Evolutionary conservation across 495 filamentous ascomycete genomes (phyloP).

Genomic region (Penicillium coffeae): DNA sequence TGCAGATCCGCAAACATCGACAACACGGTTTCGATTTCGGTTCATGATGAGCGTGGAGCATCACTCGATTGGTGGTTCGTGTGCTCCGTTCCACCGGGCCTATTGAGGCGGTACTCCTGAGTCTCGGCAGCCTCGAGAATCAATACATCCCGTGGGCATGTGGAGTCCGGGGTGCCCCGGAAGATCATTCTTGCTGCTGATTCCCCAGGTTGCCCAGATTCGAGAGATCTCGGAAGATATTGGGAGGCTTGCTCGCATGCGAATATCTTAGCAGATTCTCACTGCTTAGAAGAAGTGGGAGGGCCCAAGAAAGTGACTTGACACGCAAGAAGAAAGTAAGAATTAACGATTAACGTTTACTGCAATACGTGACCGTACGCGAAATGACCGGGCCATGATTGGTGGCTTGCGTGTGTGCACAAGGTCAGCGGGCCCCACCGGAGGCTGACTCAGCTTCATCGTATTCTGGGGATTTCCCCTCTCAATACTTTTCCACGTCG

Average conservation of each 20-base stretch:
- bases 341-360: neutral
- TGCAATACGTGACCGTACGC: neutral
- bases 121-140: neutral
- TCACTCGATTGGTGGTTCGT: neutral
- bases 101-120: neutral
- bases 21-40: too few relatives aligned
- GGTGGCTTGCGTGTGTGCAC: neutral
- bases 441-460: constrained; percentile 13
- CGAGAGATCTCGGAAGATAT: neutral
- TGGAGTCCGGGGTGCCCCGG: constrained; percentile 15
- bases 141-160: constrained; percentile 9
- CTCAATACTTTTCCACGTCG: neutral
- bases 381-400: neutral
- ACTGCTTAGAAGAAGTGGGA: too few relatives aligned
- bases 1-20: too few relatives aligned
- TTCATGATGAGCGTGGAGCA: neutral
- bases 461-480: neutral
- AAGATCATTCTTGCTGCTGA: neutral
- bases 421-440: constrained; percentile 11
- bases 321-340: too few relatives aligned
- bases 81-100: neutral
- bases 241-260: too few relatives aligned
- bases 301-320: too few relatives aligned
- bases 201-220: neutral
- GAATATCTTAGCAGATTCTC: too few relatives aligned